A percentile compares a stretch with the other conserved stretches of the same genome.
Evolutionary conservation across 2,329 filamentous ascomycete genomes (phyloP).

Genomic region (Neofusicoccum sp.): DNA sequence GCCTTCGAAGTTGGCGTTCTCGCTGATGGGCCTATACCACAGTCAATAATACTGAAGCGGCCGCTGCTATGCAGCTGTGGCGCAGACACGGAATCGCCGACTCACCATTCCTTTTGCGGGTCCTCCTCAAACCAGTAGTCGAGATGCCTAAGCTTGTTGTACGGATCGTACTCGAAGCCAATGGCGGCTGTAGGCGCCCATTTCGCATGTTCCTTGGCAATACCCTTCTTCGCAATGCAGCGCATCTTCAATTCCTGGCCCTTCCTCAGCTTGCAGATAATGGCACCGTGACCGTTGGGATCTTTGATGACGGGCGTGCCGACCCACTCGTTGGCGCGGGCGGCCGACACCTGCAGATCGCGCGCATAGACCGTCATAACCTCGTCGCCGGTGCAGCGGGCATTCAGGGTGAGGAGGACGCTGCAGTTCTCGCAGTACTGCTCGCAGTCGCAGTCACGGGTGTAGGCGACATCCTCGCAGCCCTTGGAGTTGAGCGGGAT

Average conservation of each 20-base stretch:
- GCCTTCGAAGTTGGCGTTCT: conserved; percentile 72
- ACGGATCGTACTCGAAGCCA: conserved; percentile 96
- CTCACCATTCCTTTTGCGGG: conserved; percentile 78
- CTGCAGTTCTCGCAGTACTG: conserved; percentile 91
- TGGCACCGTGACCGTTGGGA: conserved; percentile 72
- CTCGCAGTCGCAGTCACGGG: conserved; percentile 94
- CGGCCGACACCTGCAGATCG: conserved; percentile 72
- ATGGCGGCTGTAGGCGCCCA: conserved; percentile 93
- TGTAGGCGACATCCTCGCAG: conserved; percentile 78
- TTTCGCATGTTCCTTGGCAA: conserved; percentile 97
- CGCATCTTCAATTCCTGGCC: conserved; percentile 87
- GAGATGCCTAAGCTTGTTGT: conserved; percentile 90
- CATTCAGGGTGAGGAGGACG: conserved; percentile 79
- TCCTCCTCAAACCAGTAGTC: conserved; percentile 95
- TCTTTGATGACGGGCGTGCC: conserved; percentile 84
- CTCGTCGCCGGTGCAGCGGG: conserved; percentile 78
- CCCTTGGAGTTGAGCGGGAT: conserved; percentile 84
- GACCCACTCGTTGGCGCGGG: conserved; percentile 69
- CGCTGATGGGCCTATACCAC: conserved; percentile 69
- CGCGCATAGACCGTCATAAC: conserved; percentile 93
- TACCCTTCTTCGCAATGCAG: conserved; percentile 96
- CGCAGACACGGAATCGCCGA: conserved; percentile 17
- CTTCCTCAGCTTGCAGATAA: conserved; percentile 87
- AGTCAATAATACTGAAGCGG: too few relatives aligned
- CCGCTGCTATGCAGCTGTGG: neutral